Conservation (phyloP, 2,329 filamentous ascomycete species). For the Coniochaeta hoffmannii region DNA sequence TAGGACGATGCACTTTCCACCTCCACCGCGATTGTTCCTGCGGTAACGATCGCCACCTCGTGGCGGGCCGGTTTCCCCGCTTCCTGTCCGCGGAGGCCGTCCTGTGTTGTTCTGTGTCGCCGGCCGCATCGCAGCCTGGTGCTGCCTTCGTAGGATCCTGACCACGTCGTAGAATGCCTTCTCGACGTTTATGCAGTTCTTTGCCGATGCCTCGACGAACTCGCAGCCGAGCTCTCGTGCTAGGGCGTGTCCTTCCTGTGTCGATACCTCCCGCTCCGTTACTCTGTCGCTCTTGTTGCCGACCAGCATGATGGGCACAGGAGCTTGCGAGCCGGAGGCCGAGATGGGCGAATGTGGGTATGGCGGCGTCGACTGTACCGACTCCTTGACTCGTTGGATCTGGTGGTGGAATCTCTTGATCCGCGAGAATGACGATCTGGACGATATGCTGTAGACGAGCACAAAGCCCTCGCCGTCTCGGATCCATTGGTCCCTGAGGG, state of each 20-base stretch:
- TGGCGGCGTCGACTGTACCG: conserved; percentile 65
- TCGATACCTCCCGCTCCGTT: conserved; percentile 91
- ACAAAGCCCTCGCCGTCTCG: conserved; percentile 96
- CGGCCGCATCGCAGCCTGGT: conserved; percentile 17
- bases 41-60: conserved; percentile 20
- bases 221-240: conserved; percentile 91
- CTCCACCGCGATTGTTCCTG: conserved; percentile 15
- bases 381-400: conserved; percentile 96
- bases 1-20: conserved; percentile 34
- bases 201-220: conserved; percentile 93
- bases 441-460: conserved; percentile 97
- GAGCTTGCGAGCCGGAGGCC: conserved; percentile 50
- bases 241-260: conserved; percentile 87
- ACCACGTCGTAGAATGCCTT: conserved; percentile 99
- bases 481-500: conserved; percentile 95
- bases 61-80: conserved; percentile 10
- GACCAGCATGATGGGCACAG: conserved; percentile 93
- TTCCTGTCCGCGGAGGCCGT: conserved; percentile 3
- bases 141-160: conserved; percentile 66
- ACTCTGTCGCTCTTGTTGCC: conserved; percentile 98
- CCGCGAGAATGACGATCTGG: conserved; percentile 85
- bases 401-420: conserved; percentile 96
- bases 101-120: conserved; percentile 7
- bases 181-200: conserved; percentile 97
- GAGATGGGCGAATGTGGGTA: conserved; percentile 69